These are phyloP conservation scores for Pleurotus salmoneostramineus DNA, from an alignment of 768 basidiomycete species.

Conservation along the genomic window DNA sequence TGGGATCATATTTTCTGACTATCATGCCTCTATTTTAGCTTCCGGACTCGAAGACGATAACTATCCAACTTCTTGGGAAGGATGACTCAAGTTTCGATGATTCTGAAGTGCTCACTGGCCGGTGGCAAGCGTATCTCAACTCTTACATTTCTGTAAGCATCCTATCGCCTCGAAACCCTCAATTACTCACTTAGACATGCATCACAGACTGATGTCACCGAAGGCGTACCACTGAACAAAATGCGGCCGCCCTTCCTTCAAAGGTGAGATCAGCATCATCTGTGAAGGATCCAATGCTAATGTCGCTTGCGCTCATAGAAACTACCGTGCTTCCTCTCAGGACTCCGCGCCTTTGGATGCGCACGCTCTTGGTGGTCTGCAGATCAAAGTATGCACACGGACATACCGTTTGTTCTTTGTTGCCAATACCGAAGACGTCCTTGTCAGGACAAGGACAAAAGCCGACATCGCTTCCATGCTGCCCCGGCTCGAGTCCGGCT, in stretches of 20 bases:
- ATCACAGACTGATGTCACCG: constrained; percentile 50
- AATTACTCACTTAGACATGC: not conserved
- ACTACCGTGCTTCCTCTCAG: constrained; percentile 26
- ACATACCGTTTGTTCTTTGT: constrained; percentile 84
- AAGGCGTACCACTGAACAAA: constrained; percentile 44
- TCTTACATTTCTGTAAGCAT: constrained; percentile 63
- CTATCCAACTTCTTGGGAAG: constrained; percentile 74
- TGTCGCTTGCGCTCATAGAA: constrained; percentile 23
- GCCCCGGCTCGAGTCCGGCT: constrained; percentile 25
- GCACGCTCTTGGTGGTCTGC: constrained; percentile 55
- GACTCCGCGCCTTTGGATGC: constrained; percentile 39
- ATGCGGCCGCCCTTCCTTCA: constrained; percentile 61
- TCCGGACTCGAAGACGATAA: constrained; percentile 61
- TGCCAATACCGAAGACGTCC: constrained; percentile 59
- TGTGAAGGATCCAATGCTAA: not conserved
- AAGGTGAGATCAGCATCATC: constrained; percentile 36
- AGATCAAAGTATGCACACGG: constrained; percentile 81
- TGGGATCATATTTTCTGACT: not conserved
- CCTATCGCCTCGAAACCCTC: constrained; percentile 12
- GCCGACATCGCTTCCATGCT: constrained; percentile 34
- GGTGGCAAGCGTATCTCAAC: constrained; percentile 80
- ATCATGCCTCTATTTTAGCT: constrained; percentile 34
- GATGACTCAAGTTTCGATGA: constrained; percentile 76
- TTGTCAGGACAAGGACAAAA: constrained; percentile 41
- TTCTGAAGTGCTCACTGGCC: constrained; percentile 67